Conservation (phyloP, 352 stramenopile genomes). For the Pythium apleroticum region DNA sequence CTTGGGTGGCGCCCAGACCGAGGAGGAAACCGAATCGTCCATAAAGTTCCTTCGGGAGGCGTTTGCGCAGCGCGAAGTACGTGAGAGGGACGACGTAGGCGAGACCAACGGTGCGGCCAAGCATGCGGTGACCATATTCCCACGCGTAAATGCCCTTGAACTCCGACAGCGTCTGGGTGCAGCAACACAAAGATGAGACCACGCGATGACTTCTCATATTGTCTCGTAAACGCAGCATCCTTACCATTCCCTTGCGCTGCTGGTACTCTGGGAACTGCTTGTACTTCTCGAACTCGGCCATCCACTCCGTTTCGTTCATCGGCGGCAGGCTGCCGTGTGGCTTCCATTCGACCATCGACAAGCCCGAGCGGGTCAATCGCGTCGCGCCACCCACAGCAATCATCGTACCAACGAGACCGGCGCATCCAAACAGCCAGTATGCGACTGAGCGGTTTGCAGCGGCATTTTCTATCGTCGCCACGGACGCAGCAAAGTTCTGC, state of each 20-base stretch:
- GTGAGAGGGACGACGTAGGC: constrained; percentile 91
- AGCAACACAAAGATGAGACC: not conserved
- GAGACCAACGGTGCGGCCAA: constrained; percentile 93
- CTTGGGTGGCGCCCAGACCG: constrained; percentile 65
- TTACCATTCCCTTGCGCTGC: constrained; percentile 91
- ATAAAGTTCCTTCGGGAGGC: constrained; percentile 71
- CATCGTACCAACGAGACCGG: constrained; percentile 94
- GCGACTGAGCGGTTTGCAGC: constrained; percentile 83
- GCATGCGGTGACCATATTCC: constrained; percentile 98
- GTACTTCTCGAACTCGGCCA: constrained; percentile 97
- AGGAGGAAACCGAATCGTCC: constrained; percentile 63
- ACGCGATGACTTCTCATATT: too few species aligned
- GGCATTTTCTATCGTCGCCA: constrained; percentile 79
- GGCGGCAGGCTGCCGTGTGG: constrained; percentile 92
- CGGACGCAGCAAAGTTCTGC: constrained; percentile 49
- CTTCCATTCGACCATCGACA: constrained; percentile 98
- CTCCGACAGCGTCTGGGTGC: constrained; percentile 91
- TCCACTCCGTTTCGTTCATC: constrained; percentile 92
- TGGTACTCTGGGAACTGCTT: constrained; percentile 98
- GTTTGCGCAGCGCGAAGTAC: constrained; percentile 92
- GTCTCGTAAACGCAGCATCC: constrained; percentile 4
- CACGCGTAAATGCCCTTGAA: constrained; percentile 98
- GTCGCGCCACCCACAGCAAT: constrained; percentile 97
- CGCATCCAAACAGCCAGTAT: constrained; percentile 96
- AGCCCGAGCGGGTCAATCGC: constrained; percentile 95